A percentile compares a stretch with the other conserved stretches of the same genome.
Conservation (phyloP, 1,284 basidiomycete species). For the Sphaerobolus stellatus region DNA sequence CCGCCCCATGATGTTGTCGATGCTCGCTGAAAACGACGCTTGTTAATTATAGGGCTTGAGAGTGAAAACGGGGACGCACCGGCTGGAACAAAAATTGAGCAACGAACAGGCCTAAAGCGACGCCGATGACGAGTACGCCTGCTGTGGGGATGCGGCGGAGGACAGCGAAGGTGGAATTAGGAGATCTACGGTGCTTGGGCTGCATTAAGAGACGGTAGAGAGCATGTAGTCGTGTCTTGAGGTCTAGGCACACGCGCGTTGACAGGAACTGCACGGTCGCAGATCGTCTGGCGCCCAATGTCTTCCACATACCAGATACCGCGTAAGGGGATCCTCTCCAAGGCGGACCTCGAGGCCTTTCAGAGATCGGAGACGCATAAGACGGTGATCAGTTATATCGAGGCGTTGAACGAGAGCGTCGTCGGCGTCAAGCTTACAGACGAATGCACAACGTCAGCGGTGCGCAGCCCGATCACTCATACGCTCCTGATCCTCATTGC, state of each 20-base stretch:
- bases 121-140: constrained; percentile 59
- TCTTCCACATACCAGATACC: constrained; percentile 25
- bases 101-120: constrained; percentile 64
- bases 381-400: constrained; percentile 73
- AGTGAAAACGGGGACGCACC: constrained; percentile 10
- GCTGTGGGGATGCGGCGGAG: constrained; percentile 46
- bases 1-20: constrained; percentile 17
- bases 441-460: constrained; percentile 53
- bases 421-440: constrained; percentile 78
- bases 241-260: neutral
- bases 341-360: constrained; percentile 81
- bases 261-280: neutral
- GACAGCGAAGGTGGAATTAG: constrained; percentile 5
- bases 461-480: constrained; percentile 39
- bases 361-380: constrained; percentile 72
- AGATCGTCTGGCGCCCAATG: neutral
- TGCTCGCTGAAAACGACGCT: neutral
- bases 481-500: too few species aligned
- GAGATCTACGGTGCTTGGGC: constrained; percentile 1
- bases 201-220: constrained; percentile 8
- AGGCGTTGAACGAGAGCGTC: constrained; percentile 74
- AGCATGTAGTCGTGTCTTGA: neutral
- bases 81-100: constrained; percentile 48
- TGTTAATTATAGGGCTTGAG: constrained; percentile 24
- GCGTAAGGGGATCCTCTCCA: constrained; percentile 77